Evolutionary conservation across 345 rosid species (phyloP).

Genomic region (Zanthoxylum bungeanum): DNA sequence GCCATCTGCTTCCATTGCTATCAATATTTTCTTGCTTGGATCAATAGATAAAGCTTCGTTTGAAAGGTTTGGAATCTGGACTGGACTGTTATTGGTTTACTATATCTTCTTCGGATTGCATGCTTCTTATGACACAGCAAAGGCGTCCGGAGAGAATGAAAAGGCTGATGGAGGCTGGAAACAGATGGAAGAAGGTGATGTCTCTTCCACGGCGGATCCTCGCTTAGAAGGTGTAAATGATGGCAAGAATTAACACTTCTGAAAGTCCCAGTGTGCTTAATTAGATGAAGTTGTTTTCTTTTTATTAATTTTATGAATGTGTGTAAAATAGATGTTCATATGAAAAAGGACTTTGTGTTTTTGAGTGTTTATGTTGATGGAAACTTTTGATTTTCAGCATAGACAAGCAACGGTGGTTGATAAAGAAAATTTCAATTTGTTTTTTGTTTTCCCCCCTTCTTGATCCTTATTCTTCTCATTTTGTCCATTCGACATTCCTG

Average conservation of each 20-base stretch:
- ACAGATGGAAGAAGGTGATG: constrained; percentile 43
- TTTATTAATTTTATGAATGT: background rate
- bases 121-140: constrained; percentile 62
- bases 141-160: constrained; percentile 19
- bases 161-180: constrained; percentile 16
- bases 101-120: constrained; percentile 71
- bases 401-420: background rate
- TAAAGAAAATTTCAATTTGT: background rate
- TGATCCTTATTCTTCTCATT: background rate
- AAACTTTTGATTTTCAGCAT: background rate
- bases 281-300: background rate
- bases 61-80: constrained; percentile 69
- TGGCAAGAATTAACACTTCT: background rate
- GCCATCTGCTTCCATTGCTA: constrained; percentile 68
- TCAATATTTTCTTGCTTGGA: constrained; percentile 76
- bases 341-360: background rate
- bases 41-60: constrained; percentile 61
- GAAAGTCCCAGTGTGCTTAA: background rate
- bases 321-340: background rate
- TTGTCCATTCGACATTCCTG: too few relatives aligned
- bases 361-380: background rate
- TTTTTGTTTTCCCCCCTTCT: too few relatives aligned
- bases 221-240: background rate
- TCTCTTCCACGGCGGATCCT: constrained; percentile 11
- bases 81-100: constrained; percentile 47